Conservation (phyloP, 1,284 basidiomycete species). For the Porogramme epimiltina region DNA sequence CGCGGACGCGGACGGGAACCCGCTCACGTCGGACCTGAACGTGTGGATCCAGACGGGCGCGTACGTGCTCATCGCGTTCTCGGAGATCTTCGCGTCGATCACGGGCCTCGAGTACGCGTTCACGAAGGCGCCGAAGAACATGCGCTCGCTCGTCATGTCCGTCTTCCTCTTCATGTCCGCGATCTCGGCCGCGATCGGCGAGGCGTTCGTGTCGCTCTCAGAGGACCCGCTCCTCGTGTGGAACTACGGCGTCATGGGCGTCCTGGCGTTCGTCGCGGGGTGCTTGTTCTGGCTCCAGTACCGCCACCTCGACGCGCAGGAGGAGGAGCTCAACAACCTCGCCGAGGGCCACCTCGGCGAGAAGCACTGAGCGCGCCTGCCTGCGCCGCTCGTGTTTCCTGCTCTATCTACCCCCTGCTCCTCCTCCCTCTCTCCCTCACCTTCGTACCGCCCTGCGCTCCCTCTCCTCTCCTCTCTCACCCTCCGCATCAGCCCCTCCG, state of each 20-base stretch:
- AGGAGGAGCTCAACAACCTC: slow-evolving; percentile 62
- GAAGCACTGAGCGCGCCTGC: slow-evolving; percentile 4
- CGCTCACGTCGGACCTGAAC: slow-evolving; percentile 58
- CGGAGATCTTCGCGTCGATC: slow-evolving; percentile 85
- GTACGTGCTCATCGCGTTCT: slow-evolving; percentile 70
- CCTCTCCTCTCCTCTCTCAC: neutral
- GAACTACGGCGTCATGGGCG: slow-evolving; percentile 46
- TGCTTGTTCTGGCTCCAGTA: slow-evolving; percentile 65
- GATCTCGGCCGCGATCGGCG: slow-evolving; percentile 63
- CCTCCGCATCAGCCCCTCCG: neutral
- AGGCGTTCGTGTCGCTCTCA: slow-evolving; percentile 58
- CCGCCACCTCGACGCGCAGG: slow-evolving; percentile 58
- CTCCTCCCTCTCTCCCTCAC: neutral
- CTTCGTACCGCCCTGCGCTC: neutral
- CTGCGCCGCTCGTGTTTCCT: neutral
- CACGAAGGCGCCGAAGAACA: slow-evolving; percentile 82
- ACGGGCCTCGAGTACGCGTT: slow-evolving; percentile 90
- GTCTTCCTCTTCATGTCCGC: slow-evolving; percentile 74
- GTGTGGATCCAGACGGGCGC: slow-evolving; percentile 79
- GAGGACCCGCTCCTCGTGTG: slow-evolving; percentile 58
- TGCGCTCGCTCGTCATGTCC: slow-evolving; percentile 79
- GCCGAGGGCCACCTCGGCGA: slow-evolving; percentile 39
- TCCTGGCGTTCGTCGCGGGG: slow-evolving; percentile 43
- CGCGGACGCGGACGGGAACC: slow-evolving; percentile 41
- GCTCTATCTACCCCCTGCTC: neutral